A percentile compares a stretch with the other conserved stretches of the same genome.
These are phyloP conservation scores for Aspergillus floridensis DNA, from an alignment of 2,329 filamentous ascomycete species.

Conservation along the genomic window DNA sequence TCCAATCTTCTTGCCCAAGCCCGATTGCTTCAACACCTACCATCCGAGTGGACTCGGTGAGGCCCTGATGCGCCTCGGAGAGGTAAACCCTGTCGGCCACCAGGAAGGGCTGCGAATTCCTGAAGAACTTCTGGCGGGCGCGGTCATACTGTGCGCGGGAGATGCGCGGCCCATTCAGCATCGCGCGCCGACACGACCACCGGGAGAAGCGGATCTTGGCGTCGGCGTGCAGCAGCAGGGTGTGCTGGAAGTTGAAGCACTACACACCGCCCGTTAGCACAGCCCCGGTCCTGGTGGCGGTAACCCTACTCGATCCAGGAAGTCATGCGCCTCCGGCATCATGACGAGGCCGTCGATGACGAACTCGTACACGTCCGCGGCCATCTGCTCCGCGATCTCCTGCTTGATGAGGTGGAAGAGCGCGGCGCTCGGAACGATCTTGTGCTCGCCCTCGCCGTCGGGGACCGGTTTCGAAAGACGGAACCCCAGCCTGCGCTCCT, in stretches of 20 bases:
- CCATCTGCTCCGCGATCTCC: neutral
- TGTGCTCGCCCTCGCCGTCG: neutral
- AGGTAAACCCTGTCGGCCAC: neutral
- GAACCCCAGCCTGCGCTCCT: neutral
- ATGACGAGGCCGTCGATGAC: neutral
- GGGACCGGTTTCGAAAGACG: neutral
- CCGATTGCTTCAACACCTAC: neutral
- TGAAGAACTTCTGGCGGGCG: neutral
- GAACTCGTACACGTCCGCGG: neutral
- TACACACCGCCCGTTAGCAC: neutral
- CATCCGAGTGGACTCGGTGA: neutral
- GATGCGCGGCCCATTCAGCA: too few species aligned
- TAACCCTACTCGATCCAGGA: neutral
- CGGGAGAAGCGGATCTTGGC: neutral
- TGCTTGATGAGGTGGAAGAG: neutral
- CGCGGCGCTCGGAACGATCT: neutral
- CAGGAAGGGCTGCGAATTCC: neutral
- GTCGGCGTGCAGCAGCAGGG: neutral
- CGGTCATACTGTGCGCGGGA: neutral
- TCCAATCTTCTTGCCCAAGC: neutral
- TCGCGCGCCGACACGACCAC: neutral
- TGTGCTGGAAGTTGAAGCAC: neutral
- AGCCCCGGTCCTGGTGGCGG: too few species aligned
- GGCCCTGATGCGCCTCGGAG: neutral
- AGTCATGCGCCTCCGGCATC: neutral